Conservation (phyloP, 75 land plant genomes). For the Larix kaempferi region DNA sequence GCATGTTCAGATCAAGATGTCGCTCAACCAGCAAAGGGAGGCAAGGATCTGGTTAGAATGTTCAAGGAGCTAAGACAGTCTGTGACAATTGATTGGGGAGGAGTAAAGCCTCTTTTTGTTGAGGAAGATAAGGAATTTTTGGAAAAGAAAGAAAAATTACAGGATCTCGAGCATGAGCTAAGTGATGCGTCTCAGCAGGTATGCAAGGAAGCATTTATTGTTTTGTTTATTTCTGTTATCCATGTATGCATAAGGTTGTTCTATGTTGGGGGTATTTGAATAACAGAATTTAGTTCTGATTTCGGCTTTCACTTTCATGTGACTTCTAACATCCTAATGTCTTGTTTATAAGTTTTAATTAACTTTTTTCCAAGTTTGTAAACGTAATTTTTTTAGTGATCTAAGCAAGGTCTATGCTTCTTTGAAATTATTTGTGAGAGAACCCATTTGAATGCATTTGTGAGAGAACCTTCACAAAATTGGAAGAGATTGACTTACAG, state of each 20-base stretch:
- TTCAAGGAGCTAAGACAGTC: constrained; percentile 92
- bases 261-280: neutral
- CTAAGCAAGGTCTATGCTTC: neutral
- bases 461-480: neutral
- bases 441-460: too few relatives aligned
- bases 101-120: constrained; percentile 42
- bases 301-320: neutral
- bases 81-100: constrained; percentile 76
- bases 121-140: constrained; percentile 87
- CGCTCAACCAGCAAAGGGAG: constrained; percentile 70
- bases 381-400: neutral
- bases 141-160: constrained; percentile 78
- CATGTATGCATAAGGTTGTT: neutral
- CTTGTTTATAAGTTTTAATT: neutral
- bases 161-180: constrained; percentile 74
- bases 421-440: neutral
- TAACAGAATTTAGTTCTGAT: neutral
- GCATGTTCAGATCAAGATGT: constrained; percentile 45
- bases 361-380: neutral
- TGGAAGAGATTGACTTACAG: neutral
- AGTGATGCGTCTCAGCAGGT: constrained; percentile 84
- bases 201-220: neutral
- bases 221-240: constrained; percentile 4
- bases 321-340: neutral
- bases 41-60: constrained; percentile 63